Evolutionary conservation across 495 filamentous ascomycete species (phyloP), one percentile per base, ranked within the genome.

Genomic region (Eremomyces bilateralis): DNA sequence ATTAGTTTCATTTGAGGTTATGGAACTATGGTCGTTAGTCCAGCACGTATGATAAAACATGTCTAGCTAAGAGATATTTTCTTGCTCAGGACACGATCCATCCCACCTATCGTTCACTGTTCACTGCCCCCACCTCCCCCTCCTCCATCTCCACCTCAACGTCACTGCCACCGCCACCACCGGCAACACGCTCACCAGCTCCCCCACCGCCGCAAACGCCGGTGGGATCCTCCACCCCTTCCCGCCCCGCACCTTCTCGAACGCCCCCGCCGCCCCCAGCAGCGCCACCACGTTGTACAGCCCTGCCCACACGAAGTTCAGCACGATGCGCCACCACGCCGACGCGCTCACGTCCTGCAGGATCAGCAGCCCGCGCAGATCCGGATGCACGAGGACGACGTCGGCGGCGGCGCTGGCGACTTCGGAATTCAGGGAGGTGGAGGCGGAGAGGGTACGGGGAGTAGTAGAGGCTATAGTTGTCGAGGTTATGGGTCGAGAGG

Each of bases 211-310:
- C 0, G 80, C 79, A 61, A 65, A 84, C 48, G 66, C 51, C 0
- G 80, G 79, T 18, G 71, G 65, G 49, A 88, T 79, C 13, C 24
- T 28, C 24, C 8, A 8, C n/a, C n/a, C n/a, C n/a, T n/a, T n/a
- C n/a, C n/a, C n/a, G n/a, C n/a, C n/a, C 24, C 74, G 55, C 1
- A 58, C 61, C 39, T 58, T 43, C 1, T 67, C 62, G 44, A 83
- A 80, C 0, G 72, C 74, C 0, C 78, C 80, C 1, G 72, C 67
- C 3, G 65, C 76, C 3, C 82, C 59, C 34, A 80, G 47, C 6
- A 88, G 58, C 0, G 79, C 79, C 42, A 79, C 66, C 6, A 70
- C 28, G 42, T 88, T 84, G 50, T 84, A 88, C 0, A 79, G 52
- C 27, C 66, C 64, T 20, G 69, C 67, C 78, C 80, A 88, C 0